Evolutionary conservation across 2,329 filamentous ascomycete species (phyloP).

Genomic region (Ilyonectria robusta): DNA sequence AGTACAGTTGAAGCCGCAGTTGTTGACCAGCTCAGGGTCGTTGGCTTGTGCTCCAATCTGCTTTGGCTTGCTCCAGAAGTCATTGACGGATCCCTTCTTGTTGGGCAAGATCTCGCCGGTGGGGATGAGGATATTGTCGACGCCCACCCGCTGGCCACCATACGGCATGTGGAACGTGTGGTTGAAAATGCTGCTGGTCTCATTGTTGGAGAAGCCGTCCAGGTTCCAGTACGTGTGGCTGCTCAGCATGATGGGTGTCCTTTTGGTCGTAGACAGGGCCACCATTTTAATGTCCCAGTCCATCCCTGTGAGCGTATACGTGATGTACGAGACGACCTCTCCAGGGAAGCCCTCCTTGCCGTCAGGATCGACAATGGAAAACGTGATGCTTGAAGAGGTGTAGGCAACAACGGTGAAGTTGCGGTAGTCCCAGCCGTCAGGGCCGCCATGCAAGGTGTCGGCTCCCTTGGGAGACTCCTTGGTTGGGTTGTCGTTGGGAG

Average conservation of each 20-base stretch:
- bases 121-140: constrained; percentile 81
- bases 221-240: constrained; percentile 86
- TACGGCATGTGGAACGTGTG: constrained; percentile 82
- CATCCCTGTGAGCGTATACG: constrained; percentile 77
- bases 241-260: constrained; percentile 87
- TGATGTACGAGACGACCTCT: constrained; percentile 80
- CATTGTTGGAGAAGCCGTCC: constrained; percentile 82
- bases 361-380: constrained; percentile 80
- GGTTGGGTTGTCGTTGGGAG: constrained; percentile 75
- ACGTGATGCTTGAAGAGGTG: constrained; percentile 78
- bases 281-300: constrained; percentile 83
- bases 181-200: constrained; percentile 76
- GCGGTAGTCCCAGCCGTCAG: constrained; percentile 81
- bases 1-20: constrained; percentile 86
- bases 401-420: constrained; percentile 84
- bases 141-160: constrained; percentile 76
- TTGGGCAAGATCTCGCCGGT: constrained; percentile 83
- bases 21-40: constrained; percentile 73
- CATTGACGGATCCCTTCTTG: constrained; percentile 76
- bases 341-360: constrained; percentile 85
- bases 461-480: constrained; percentile 64
- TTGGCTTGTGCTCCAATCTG: constrained; percentile 80
- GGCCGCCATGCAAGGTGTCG: constrained; percentile 78
- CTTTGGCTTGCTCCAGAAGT: constrained; percentile 88
- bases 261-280: constrained; percentile 78